Base-by-base conservation (phyloP, 148 eudicot genomes). In the Nepenthes mirabilis region DNA sequence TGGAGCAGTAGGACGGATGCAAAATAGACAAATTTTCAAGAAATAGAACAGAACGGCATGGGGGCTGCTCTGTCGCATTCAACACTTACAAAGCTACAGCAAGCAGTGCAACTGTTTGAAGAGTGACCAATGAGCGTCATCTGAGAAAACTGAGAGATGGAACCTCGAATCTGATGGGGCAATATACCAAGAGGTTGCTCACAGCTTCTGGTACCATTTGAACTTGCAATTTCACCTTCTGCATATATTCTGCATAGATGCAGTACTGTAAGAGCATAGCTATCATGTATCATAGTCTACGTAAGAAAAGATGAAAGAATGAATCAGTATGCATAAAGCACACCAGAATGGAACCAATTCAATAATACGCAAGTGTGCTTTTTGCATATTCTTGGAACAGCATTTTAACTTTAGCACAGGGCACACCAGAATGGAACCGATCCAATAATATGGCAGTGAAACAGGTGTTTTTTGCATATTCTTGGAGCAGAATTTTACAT, bases 91-190 rank as follows among this genome's bases (percentile, higher is more conserved):
- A 70, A 80, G 36, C 57, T 33, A 73, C 94, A 79, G 65, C 98
- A 91, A 62, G 98, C 98, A 34, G 98, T 88, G 69, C 98, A 91
- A 65, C 85, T 80, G 56, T 68, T 77, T 36, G 98, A 91, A 32
- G 98, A 83, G 67, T 83, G 94, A 14, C 98, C 98, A 35, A 88
- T 77, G 12, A 91, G 96, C 37, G 81, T 80, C 94, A 88, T 91
- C 80, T 85, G 98, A 64, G 98, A 88, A 71, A 88, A 88, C 53
- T 81, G 98, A 33, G 95, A 88, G 34, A 91, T 81, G 2, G 82
- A 78, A n/a, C 96, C 98, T 52, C 98, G 80, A 56, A 91, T 76
- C 70, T 91, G 98, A 73, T 91, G 98, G 1, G 98, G 98, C 58
- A 91, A 59, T 72, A 91, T 82, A 59, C 98, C 96, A 34, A 91